Evolutionary conservation across 1,284 basidiomycete species (phyloP).

Genomic region (Cutaneotrichosporon arboriforme): DNA sequence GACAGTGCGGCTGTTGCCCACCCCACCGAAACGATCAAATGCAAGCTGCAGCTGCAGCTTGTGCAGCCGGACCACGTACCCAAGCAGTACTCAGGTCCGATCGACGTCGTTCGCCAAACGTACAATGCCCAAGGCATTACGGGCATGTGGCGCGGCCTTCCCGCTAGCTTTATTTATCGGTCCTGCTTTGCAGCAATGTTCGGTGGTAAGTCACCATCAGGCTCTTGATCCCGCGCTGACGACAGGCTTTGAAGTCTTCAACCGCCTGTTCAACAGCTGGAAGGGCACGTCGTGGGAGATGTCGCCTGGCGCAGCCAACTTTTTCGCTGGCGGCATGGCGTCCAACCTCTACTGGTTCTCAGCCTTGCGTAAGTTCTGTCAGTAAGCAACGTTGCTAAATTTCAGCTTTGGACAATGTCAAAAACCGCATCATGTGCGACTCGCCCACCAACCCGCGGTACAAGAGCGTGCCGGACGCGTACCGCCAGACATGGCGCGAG

Average conservation of each 20-base stretch:
- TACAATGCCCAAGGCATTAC: conserved; percentile 33
- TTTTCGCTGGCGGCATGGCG: conserved; percentile 47
- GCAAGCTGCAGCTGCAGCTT: conserved; percentile 46
- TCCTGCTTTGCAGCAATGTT: conserved; percentile 47
- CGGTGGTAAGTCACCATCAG: conserved; percentile 33
- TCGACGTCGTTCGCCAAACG: conserved; percentile 46
- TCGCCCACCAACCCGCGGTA: conserved; percentile 40
- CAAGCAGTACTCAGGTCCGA: conserved; percentile 36
- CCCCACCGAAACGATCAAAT: conserved; percentile 48
- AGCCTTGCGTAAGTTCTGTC: conserved; percentile 35
- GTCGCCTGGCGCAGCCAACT: conserved; percentile 39
- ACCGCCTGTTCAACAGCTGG: conserved; percentile 41
- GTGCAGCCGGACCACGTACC: conserved; percentile 32
- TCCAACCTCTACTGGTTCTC: conserved; percentile 46
- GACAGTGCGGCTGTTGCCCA: conserved; percentile 45
- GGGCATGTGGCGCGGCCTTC: conserved; percentile 46
- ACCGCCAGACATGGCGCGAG: conserved; percentile 38
- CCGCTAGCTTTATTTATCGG: conserved; percentile 44
- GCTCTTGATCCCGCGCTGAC: not conserved
- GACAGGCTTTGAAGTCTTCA: conserved; percentile 47
- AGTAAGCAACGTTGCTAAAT: not conserved
- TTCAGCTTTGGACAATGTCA: conserved; percentile 46
- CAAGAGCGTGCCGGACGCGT: conserved; percentile 37
- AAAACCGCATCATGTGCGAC: conserved; percentile 48
- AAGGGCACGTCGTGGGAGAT: conserved; percentile 45